Evolutionary conservation across 768 basidiomycete genomes (phyloP), one percentile per base, ranked within the genome.

Genomic region (Tricholoma flavovirens): DNA sequence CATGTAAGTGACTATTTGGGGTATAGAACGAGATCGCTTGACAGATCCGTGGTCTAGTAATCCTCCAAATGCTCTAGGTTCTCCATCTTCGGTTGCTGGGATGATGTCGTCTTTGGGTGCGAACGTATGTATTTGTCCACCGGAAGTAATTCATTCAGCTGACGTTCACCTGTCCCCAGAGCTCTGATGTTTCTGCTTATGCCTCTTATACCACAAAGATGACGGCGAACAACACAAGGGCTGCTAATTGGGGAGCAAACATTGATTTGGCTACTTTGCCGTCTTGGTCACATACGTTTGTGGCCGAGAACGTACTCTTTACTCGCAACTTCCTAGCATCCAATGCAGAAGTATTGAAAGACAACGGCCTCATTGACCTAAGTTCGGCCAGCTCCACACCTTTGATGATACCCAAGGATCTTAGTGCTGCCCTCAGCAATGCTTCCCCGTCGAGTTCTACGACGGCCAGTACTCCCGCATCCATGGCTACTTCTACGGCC

Each of bases 331-430:
- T 79, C 72, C 69, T 79, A 54, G 76, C 71, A 29, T 56, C 62
- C 65, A 81, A 80, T 75, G 70, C 77, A 9, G 83, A 86, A 51
- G 66, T 76, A 40, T 56, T 88, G 60, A 67, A 74, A 49, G 66
- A 67, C 4, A 76, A 81, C 65, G 84, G 84, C 57, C 66, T 68
- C 6, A 66, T 86, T 65, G 74, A 84, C 70, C 71, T 86, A 55
- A 71, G 72, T 64, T 60, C 62, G 36, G 64, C 73, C 29, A 69
- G 67, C 54, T 66, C 60, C 60, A 78, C 75, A 36, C 79, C 86
- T 24, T 62, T 86, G 56, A 78, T 78, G 78, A 68, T 87, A 57
- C 87, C 87, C 59, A 67, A 74, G 54, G 86, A 88, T 65, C 71
- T 87, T 60, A 70, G 73, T 58, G 66, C 67, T 24, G 77, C 76